Base-by-base conservation (phyloP, 2,329 filamentous ascomycete genomes). In the Botrytis galanthina region DNA sequence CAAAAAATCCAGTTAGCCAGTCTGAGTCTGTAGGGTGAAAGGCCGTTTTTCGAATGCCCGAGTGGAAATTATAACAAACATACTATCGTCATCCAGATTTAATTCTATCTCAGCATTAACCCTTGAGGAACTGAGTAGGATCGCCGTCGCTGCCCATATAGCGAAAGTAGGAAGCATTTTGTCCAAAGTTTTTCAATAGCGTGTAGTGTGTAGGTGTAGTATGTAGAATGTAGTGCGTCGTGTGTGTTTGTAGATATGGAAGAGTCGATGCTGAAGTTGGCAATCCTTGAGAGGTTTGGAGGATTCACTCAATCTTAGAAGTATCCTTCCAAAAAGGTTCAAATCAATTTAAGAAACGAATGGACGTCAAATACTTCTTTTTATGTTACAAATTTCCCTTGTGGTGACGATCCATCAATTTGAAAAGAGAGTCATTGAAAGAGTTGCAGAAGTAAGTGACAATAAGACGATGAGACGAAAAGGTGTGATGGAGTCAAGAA, bases 71-170 rank as follows among this genome's bases (percentile, higher is more conserved):
- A 5, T 3, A 46, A 9, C 32, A 26, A 72, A 37, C 78, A 51
- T 78, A 81, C 80, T 66, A 32, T 77, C 48, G 66, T 75, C 77
- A 9, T 75, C 76, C 18, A 81, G 73, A 74, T 80, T 77, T 7
- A 81, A 64, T 37, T 77, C 74, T 42, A 81, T 77, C 42, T 80
- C 75, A 46, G 78, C 79, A 62, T 70, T 54, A 9, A 79, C 75
- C 87, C 85, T 54, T 42, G n/a, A 70, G 39, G 77, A 74, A 60
- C 74, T 75, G 7, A 80, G 37, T 9, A 80, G 72, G 60, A 78
- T 70, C 57, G 75, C 77, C 7, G 75, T 68, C 22, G 76, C 76
- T 66, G 77, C 75, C 57, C 74, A 75, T 29, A 75, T 75, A 77
- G 78, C 54, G 74, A 78, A 70, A 60, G 75, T 75, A 12, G 75